Evolutionary conservation across 2,329 filamentous ascomycete species (phyloP), one percentile per base, ranked within the genome.

Genomic region (Xylariomycetidae sp.): DNA sequence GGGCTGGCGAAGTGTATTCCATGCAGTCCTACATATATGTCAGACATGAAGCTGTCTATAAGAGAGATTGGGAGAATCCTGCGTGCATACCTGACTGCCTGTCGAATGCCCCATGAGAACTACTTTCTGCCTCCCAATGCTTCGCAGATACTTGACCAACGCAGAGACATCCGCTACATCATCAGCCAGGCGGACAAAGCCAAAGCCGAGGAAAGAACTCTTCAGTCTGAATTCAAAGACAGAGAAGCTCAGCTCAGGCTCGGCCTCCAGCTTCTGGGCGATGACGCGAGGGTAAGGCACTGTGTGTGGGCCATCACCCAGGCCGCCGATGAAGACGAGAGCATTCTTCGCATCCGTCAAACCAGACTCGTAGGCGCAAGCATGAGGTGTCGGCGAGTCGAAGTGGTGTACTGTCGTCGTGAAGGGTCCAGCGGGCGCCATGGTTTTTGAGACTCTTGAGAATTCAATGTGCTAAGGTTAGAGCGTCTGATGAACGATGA

Each of bases 261-360:
- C 41, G 5, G 56, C 38, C 40, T 64, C 61, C 4, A 76, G 53
- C 30, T 56, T 55, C 24, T 57, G 52, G 10, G 72, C 68, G 35
- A 78, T 57, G 2, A 55, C 50, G 5, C 65, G 63, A 29, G 67
- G 61, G 39, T 82, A 85, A 1, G 68, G 61, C 7, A 82, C 69
- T 0, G 76, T 79, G 42, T 82, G 74, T 38, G 82, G 74, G 2
- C 81, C 81, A 55, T 86, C 83, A 23, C 70, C 71, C 12, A 88
- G 70, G 22, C 83, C 83, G 40, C 79, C 81, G 42, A 86, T 70
- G 60, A 82, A 83, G 39, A 87, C 57, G 34, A 87, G 57, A 3
- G 76, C 78, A 57, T 85, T 76, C 31, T 54, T 61, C 37, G 63
- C 57, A 25, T 57, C 48, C 9, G 46, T 25, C 12, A 55, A 51